These are phyloP conservation scores for Solanum stenotomum DNA, from an alignment of 257 asterid genomes.

Conservation along the genomic window DNA sequence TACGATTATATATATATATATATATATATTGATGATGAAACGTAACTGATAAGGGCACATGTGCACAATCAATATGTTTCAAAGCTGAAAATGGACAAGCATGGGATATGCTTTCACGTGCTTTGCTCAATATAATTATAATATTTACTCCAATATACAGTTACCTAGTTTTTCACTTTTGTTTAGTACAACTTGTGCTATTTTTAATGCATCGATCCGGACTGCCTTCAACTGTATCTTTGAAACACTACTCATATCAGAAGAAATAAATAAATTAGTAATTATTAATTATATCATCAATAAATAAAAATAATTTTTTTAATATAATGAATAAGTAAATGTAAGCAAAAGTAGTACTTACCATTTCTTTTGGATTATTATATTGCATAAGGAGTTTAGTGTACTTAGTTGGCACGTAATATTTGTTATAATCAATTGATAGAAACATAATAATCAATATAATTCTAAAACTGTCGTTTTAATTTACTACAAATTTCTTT, in stretches of 20 bases:
- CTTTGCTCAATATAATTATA: neutral
- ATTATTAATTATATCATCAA: too few species aligned
- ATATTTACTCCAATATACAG: too few species aligned
- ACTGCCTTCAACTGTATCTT: neutral
- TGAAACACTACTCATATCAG: neutral
- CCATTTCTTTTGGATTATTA: too few species aligned
- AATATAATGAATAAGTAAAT: neutral
- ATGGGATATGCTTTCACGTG: neutral
- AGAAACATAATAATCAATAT: neutral
- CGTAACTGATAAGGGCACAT: neutral
- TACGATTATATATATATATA: too few species aligned
- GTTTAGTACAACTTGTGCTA: neutral
- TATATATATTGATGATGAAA: neutral
- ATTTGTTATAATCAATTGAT: neutral
- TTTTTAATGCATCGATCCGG: neutral
- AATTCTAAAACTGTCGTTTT: neutral
- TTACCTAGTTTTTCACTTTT: too few species aligned
- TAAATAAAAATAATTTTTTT: too few species aligned
- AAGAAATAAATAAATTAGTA: too few species aligned
- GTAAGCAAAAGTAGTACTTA: too few species aligned
- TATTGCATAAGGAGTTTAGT: neutral
- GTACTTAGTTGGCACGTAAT: neutral
- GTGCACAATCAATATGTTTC: neutral
- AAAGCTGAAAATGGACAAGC: neutral
- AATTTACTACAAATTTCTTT: neutral